Conservation (phyloP, 768 basidiomycete genomes). For the Kwoniella sp. region DNA sequence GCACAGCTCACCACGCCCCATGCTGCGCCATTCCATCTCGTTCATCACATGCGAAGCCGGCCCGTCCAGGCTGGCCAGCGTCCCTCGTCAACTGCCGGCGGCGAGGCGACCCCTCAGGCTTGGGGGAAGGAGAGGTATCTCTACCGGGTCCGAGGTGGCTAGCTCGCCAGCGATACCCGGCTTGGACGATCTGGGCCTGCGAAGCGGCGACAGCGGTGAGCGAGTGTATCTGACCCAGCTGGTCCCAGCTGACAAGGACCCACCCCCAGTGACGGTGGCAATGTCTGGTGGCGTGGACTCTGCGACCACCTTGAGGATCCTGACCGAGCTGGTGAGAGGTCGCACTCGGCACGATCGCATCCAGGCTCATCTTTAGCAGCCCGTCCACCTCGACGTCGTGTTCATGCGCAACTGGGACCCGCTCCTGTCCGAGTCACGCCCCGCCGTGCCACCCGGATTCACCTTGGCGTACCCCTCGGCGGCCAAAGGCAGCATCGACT, state of each 20-base stretch:
- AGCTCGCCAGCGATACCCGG: conserved; percentile 15
- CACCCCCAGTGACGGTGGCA: conserved; percentile 68
- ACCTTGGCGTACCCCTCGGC: conserved; percentile 50
- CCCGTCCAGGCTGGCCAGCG: too few species aligned
- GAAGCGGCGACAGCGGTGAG: conserved; percentile 14
- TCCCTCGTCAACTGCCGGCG: too few species aligned
- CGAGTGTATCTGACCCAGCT: not conserved
- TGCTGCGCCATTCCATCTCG: too few species aligned
- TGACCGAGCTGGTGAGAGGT: conserved; percentile 61
- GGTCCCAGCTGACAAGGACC: not conserved
- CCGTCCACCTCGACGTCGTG: conserved; percentile 76
- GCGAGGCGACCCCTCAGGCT: too few species aligned
- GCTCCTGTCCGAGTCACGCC: conserved; percentile 31
- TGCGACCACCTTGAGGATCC: conserved; percentile 73
- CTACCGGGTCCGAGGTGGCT: too few species aligned
- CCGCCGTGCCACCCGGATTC: not conserved
- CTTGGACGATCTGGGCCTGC: conserved; percentile 17
- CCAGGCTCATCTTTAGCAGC: conserved; percentile 56
- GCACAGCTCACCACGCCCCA: too few species aligned
- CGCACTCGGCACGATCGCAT: not conserved
- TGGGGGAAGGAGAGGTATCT: too few species aligned
- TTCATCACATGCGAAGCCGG: too few species aligned
- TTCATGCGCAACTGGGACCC: conserved; percentile 89
- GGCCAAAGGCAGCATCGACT: conserved; percentile 63
- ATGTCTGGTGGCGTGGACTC: conserved; percentile 98